Conservation (phyloP, 1,139 yeast species). For the Debaryomyces sp. region DNA sequence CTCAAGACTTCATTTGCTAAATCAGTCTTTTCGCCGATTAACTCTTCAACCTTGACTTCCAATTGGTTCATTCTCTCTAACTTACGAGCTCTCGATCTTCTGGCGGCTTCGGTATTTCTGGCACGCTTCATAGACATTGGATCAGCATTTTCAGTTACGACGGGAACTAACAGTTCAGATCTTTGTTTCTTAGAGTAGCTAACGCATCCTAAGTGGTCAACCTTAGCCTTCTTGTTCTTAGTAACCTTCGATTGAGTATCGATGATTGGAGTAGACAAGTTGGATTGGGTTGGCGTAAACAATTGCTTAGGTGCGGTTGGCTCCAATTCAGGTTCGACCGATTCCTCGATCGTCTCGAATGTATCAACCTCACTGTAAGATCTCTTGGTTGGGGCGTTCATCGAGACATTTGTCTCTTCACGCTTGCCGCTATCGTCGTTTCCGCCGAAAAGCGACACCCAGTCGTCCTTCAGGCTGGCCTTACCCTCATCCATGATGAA, state of each 20-base stretch:
- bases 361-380: conserved; percentile 34
- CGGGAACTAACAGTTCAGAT: conserved; percentile 65
- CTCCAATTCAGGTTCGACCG: conserved; percentile 9
- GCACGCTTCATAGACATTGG: conserved; percentile 82
- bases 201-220: conserved; percentile 65
- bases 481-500: conserved; percentile 49
- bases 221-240: conserved; percentile 24
- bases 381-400: conserved; percentile 20
- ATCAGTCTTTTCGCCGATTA: conserved; percentile 55
- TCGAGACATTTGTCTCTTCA: conserved; percentile 15
- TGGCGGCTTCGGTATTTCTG: conserved; percentile 94
- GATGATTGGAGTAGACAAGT: conserved; percentile 31
- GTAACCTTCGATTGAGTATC: conserved; percentile 15
- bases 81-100: conserved; percentile 92
- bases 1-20: conserved; percentile 62
- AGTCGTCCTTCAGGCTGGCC: conserved; percentile 50
- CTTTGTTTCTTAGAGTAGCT: conserved; percentile 67
- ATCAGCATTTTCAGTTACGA: conserved; percentile 59
- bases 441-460: conserved; percentile 64
- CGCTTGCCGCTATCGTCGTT: conserved; percentile 17
- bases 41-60: conserved; percentile 72
- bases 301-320: conserved; percentile 21
- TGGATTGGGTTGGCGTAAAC: conserved; percentile 31
- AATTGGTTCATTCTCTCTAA: conserved; percentile 84
- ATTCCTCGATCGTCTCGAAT: not conserved